Conservation (phyloP, 75 land plant species). For the Cunninghamia lanceolata region DNA sequence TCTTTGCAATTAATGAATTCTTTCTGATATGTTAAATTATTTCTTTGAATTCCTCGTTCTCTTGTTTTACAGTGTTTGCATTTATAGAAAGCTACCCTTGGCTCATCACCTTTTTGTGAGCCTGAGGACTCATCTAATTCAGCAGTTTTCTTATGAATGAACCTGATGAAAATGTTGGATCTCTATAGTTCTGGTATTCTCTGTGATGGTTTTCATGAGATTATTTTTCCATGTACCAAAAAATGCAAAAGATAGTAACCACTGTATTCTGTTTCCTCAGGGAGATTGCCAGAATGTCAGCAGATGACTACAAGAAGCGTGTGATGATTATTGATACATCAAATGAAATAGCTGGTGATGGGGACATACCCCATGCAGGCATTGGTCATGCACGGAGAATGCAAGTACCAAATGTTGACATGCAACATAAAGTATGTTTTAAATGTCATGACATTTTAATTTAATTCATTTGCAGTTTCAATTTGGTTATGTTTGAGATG, state of each 20-base stretch:
- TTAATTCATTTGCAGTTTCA: not conserved
- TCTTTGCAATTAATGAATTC: no score
- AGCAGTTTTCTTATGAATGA: not conserved
- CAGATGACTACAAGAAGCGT: constrained; percentile 88
- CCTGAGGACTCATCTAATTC: not conserved
- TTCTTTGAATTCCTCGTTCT: no score
- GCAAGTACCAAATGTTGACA: constrained; percentile 96
- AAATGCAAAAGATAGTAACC: not conserved
- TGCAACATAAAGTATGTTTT: constrained; percentile 87
- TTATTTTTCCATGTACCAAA: not conserved
- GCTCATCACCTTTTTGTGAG: not conserved
- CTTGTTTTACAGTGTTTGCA: no score
- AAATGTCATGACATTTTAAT: not conserved
- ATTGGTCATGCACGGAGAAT: constrained; percentile 96
- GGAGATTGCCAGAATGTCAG: constrained; percentile 87
- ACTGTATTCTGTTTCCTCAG: constrained; percentile 31
- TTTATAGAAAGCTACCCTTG: no score
- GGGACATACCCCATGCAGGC: constrained; percentile 96
- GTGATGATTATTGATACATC: constrained; percentile 97
- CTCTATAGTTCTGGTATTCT: not conserved
- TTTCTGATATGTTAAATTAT: no score
- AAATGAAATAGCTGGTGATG: constrained; percentile 99
- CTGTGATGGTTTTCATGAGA: not conserved
- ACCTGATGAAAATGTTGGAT: not conserved
- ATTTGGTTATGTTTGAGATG: not conserved